Conservation (phyloP, 345 rosid genomes). For the Theobroma cacao region DNA sequence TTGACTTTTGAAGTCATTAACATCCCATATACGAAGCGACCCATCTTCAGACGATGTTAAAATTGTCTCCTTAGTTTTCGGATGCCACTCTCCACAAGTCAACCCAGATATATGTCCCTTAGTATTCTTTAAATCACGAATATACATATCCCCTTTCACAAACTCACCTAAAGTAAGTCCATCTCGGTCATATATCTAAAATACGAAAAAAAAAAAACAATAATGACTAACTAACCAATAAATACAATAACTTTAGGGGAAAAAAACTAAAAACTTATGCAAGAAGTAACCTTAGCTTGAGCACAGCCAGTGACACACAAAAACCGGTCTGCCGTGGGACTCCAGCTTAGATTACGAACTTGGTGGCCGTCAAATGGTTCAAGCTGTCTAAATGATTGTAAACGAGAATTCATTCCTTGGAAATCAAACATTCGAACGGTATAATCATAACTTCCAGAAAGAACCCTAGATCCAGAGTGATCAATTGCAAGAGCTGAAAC, state of each 20-base stretch:
- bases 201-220: constrained; percentile 7
- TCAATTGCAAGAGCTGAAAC: constrained; percentile 88
- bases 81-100: constrained; percentile 98
- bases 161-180: constrained; percentile 95
- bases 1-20: constrained; percentile 89
- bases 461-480: constrained; percentile 89
- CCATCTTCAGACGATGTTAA: constrained; percentile 98
- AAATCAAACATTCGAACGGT: constrained; percentile 89
- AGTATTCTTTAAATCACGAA: constrained; percentile 94
- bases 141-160: constrained; percentile 97
- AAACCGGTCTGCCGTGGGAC: constrained; percentile 84
- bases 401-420: constrained; percentile 93
- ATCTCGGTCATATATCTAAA: constrained; percentile 92
- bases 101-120: constrained; percentile 93
- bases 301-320: constrained; percentile 94
- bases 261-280: neutral
- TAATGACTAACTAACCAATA: neutral
- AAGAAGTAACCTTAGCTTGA: constrained; percentile 78
- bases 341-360: constrained; percentile 94
- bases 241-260: neutral
- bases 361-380: constrained; percentile 97
- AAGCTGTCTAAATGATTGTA: constrained; percentile 87
- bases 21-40: constrained; percentile 96
- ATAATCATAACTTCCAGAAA: constrained; percentile 92
- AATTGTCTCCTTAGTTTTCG: constrained; percentile 73